These are phyloP conservation scores for Dendrobium officinale DNA, from an alignment of 106 monocot species.

Conservation along the genomic window DNA sequence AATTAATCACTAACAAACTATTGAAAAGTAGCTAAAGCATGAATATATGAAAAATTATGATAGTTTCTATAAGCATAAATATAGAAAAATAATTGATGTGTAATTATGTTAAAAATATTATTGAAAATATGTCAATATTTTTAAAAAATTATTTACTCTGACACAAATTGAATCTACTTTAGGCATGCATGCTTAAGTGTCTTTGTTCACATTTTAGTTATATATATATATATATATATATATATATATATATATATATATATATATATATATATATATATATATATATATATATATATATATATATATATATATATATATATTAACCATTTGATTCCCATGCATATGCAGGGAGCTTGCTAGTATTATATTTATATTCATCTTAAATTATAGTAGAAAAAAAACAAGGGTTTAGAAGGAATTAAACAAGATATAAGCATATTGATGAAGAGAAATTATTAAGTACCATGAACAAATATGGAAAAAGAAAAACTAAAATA, in stretches of 20 bases:
- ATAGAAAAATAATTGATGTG: not conserved
- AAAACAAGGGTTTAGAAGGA: not conserved
- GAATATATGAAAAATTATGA: not conserved
- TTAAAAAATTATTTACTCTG: not conserved
- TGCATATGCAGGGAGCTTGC: not conserved
- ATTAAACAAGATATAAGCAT: not conserved
- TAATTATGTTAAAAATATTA: not conserved
- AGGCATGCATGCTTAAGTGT: not conserved
- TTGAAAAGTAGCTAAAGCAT: not conserved
- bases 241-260: too few species aligned
- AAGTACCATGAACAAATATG: not conserved
- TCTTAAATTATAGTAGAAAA: not conserved
- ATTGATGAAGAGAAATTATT: not conserved
- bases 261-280: not conserved
- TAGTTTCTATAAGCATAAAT: not conserved
- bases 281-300: not conserved
- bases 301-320: not conserved
- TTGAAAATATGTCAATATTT: not conserved
- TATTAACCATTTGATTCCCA: not conserved
- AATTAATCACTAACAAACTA: not conserved
- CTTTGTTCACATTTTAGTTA: not conserved
- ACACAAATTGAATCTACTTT: conserved; percentile 1
- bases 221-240: not conserved
- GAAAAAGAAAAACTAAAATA: not conserved
- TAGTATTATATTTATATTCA: not conserved